Evolutionary conservation across 1,284 basidiomycete species (phyloP), one percentile per base, ranked within the genome.

Genomic region (Omphalotus olearius): DNA sequence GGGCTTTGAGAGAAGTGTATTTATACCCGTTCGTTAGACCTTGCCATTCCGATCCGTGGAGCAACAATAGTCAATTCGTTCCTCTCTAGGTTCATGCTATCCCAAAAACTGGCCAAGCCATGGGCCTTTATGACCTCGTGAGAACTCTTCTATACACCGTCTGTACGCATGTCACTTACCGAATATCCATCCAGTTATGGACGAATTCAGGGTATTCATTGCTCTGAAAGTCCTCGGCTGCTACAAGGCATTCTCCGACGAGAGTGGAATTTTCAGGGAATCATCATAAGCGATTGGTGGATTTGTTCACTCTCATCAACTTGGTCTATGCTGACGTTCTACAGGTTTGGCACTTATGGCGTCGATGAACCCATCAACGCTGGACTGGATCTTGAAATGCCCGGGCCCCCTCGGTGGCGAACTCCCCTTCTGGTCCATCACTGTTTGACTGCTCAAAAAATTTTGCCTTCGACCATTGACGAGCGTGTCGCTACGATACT

Each of bases 1-100:
- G 85, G 41, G 81, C 84, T 20, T 67, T 88, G 18, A 75, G 85
- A 51, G 85, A 88, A 64, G 72, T 89, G 44, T 88, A 88, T 64
- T 70, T 88, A 17, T 81, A 83, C 62, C 84, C 85, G 71, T 85
- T 69, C 57, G 76, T 66, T 56, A 10, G 26, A 28, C 26, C n/a
- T n/a, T 23, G 50, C 59, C 40, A 23, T 23, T 23, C n/a, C 23
- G 23, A 9, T 33, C 4, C 9, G 30, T 33, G 30, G 7, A 33
- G 30, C 9, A 2, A 13, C 30, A 13, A 13, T 33, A 9, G 2
- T 33, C 7, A 33, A 10, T 33, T 33, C 13, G 3, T 13, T 33
- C 30, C 30, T 33, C 37, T 51, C 7, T 53, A 82, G 80, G 9
- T 85, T 84, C 62, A 85, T 84, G 82, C 64, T 83, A 25, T 81